Conservation (phyloP, 805 yeast species). For the Starmerella khaoyaiensis region DNA sequence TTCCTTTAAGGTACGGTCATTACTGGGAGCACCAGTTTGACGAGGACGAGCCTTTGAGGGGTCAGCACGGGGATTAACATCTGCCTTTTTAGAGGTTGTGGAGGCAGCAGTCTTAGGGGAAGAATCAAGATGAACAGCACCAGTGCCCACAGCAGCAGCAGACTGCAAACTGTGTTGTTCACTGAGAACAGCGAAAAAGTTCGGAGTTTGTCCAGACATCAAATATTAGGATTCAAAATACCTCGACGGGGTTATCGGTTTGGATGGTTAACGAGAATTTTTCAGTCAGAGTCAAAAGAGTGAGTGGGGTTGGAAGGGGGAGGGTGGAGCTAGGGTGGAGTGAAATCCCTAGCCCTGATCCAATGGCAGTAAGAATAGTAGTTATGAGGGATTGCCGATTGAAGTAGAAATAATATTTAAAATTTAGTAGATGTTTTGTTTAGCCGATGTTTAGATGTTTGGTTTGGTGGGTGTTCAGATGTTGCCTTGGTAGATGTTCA, state of each 20-base stretch:
- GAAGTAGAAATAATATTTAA: too few species aligned
- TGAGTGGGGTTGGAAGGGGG: neutral
- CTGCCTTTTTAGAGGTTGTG: constrained; percentile 73
- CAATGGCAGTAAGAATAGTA: too few species aligned
- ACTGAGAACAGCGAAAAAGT: constrained; percentile 21
- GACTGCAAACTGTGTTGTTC: constrained; percentile 19
- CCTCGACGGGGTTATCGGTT: too few species aligned
- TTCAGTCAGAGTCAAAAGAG: neutral
- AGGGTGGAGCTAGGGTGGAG: neutral
- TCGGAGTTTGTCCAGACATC: constrained; percentile 21
- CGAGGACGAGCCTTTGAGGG: constrained; percentile 51
- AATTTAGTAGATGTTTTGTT: too few species aligned
- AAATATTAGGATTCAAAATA: neutral
- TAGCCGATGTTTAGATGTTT: too few species aligned
- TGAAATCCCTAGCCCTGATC: too few species aligned
- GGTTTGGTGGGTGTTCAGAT: too few species aligned
- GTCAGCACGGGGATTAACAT: constrained; percentile 38
- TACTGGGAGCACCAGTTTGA: constrained; percentile 46
- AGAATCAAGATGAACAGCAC: constrained; percentile 17
- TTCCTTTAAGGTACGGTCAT: constrained; percentile 75
- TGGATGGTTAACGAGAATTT: too few species aligned
- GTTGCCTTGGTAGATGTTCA: too few species aligned
- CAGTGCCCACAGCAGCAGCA: constrained; percentile 15
- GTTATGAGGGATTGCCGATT: too few species aligned
- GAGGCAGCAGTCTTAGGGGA: constrained; percentile 45